Conservation (phyloP, 495 filamentous ascomycete species). For the Lophium mytilinum region DNA sequence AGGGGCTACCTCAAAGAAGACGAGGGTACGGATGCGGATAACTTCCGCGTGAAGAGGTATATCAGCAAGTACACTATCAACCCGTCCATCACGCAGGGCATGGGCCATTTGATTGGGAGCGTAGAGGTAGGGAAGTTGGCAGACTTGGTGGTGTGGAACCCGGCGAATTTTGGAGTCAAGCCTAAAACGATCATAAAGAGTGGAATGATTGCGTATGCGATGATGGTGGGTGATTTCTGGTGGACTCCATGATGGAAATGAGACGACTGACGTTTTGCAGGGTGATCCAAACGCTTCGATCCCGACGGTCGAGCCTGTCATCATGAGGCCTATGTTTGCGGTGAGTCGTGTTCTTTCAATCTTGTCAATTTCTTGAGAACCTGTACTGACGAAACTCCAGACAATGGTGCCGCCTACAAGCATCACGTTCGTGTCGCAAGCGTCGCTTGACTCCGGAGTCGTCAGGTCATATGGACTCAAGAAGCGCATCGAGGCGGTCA, state of each 20-base stretch:
- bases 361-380: slow-evolving; percentile 5
- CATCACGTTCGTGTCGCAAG: slow-evolving; percentile 77
- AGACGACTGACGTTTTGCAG: slow-evolving; percentile 33
- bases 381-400: slow-evolving; percentile 17
- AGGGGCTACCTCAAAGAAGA: slow-evolving; percentile 71
- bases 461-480: slow-evolving; percentile 65
- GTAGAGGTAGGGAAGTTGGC: slow-evolving; percentile 88
- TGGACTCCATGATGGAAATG: neutral
- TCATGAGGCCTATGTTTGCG: slow-evolving; percentile 83
- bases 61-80: slow-evolving; percentile 98
- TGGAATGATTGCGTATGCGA: slow-evolving; percentile 75
- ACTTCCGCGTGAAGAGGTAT: slow-evolving; percentile 89
- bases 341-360: slow-evolving; percentile 30
- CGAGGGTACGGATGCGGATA: slow-evolving; percentile 74
- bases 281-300: slow-evolving; percentile 93
- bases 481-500: slow-evolving; percentile 76
- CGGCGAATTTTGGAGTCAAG: slow-evolving; percentile 82
- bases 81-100: slow-evolving; percentile 87
- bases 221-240: slow-evolving; percentile 58
- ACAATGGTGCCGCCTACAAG: slow-evolving; percentile 60
- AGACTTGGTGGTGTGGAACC: slow-evolving; percentile 84
- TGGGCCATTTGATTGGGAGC: slow-evolving; percentile 81
- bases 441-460: slow-evolving; percentile 54
- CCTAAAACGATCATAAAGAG: slow-evolving; percentile 79
- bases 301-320: slow-evolving; percentile 79